phyloP scores from a whole-genome alignment of 139 green algal species.

The Tetraselmis striata region DNA sequence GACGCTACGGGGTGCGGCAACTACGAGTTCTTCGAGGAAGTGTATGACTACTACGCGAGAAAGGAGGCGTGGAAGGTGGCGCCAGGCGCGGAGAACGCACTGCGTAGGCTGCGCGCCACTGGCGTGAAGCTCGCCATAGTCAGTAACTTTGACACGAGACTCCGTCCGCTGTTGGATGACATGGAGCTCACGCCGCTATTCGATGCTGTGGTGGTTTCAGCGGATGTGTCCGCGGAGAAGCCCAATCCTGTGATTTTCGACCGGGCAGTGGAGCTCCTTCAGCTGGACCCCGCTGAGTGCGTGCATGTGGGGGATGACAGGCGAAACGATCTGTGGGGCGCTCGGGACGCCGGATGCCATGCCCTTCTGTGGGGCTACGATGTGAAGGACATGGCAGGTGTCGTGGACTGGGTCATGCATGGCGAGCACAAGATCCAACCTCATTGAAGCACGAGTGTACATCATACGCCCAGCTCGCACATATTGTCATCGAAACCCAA shows the following conservation, averaged over 20 bases:
- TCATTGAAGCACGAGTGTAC: too few relatives aligned
- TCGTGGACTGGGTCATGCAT: conserved; percentile 42
- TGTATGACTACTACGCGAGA: conserved; percentile 62
- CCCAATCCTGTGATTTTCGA: conserved; percentile 82
- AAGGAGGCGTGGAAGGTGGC: conserved; percentile 46
- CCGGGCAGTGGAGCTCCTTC: conserved; percentile 21
- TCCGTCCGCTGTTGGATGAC: conserved; percentile 62
- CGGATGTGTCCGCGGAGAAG: conserved; percentile 74
- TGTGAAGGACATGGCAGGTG: conserved; percentile 68
- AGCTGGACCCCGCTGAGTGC: conserved; percentile 35
- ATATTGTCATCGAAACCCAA: too few relatives aligned
- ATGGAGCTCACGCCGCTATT: conserved; percentile 61
- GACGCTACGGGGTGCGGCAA: conserved; percentile 8
- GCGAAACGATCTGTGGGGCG: conserved; percentile 82
- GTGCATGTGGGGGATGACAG: conserved; percentile 76
- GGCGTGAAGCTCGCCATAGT: conserved; percentile 67
- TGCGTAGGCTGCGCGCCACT: conserved; percentile 42
- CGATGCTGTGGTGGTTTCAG: conserved; percentile 69
- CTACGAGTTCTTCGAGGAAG: conserved; percentile 33
- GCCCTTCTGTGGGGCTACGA: conserved; percentile 81
- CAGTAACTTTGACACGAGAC: conserved; percentile 85
- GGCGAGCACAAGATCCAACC: not conserved
- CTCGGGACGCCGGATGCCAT: conserved; percentile 66
- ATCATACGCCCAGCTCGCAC: too few relatives aligned
- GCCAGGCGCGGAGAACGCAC: conserved; percentile 40